These are phyloP conservation scores for Vitis riparia DNA, from an alignment of 164 flowering plant species.

Conservation along the genomic window DNA sequence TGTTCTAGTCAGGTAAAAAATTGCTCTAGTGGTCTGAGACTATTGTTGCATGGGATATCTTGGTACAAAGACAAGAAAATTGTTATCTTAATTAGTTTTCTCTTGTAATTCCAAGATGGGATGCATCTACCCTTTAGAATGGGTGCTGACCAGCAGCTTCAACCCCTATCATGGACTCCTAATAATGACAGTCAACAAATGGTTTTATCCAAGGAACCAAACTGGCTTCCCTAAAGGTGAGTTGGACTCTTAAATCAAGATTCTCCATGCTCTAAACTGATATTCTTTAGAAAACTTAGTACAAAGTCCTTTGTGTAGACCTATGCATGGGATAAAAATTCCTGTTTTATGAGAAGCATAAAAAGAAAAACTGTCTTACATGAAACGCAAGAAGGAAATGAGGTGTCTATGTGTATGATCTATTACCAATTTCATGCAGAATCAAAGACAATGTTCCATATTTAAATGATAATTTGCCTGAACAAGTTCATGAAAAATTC, in stretches of 20 bases:
- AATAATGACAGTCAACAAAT: conserved; percentile 22
- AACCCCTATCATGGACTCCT: conserved; percentile 31
- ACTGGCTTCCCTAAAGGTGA: conserved; percentile 35
- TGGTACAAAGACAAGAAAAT: neutral
- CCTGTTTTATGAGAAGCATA: neutral
- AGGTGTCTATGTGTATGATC: no score
- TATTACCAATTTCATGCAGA: neutral
- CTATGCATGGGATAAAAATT: neutral
- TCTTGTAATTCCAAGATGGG: conserved; percentile 33
- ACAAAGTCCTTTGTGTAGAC: neutral
- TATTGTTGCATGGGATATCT: neutral
- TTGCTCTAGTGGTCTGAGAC: neutral
- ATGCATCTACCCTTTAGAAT: conserved; percentile 31
- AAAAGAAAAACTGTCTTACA: neutral
- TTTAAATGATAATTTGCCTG: neutral
- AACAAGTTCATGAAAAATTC: neutral
- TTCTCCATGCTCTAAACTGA: neutral
- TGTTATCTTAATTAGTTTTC: conserved; percentile 1
- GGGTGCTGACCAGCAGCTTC: conserved; percentile 34
- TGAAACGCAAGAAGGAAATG: no score
- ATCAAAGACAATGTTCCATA: neutral
- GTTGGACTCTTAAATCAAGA: neutral
- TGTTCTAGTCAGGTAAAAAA: conserved; percentile 30
- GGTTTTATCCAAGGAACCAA: conserved; percentile 27
- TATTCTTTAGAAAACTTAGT: neutral